Conservation (phyloP, 306 rosid species). For the Fragaria nilgerrensis region DNA sequence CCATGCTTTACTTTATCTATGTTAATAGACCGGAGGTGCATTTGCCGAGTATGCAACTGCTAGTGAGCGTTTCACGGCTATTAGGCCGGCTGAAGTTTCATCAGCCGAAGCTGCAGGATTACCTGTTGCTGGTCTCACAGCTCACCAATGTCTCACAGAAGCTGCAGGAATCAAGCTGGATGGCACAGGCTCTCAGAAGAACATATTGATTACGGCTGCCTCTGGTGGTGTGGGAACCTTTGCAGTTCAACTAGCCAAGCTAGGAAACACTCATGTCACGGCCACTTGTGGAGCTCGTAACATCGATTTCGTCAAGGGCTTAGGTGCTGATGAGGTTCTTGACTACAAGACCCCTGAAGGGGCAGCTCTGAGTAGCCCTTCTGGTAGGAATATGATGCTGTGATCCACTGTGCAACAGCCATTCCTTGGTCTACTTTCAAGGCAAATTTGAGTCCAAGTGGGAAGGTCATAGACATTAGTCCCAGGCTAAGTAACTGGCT, state of each 20-base stretch:
- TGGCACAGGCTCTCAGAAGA: conserved; percentile 39
- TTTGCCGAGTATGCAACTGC: conserved; percentile 61
- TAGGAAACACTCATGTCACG: conserved; percentile 74
- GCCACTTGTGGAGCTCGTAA: conserved; percentile 88
- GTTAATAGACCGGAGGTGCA: conserved; percentile 62
- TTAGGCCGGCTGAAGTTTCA: conserved; percentile 47
- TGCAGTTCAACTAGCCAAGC: conserved; percentile 81
- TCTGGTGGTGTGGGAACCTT: conserved; percentile 87
- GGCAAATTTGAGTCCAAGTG: conserved; percentile 53
- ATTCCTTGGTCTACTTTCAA: conserved; percentile 78
- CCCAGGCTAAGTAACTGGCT: conserved; percentile 43
- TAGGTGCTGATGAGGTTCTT: conserved; percentile 80
- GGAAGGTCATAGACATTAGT: conserved; percentile 62
- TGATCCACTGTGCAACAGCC: conserved; percentile 54
- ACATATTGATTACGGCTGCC: conserved; percentile 76
- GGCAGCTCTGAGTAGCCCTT: conserved; percentile 63
- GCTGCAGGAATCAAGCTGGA: conserved; percentile 52
- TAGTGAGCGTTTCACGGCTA: conserved; percentile 43
- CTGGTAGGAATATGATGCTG: conserved; percentile 63
- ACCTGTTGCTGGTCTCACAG: conserved; percentile 63
- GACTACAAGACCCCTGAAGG: conserved; percentile 81
- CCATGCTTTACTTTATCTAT: neutral
- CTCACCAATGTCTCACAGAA: conserved; percentile 58
- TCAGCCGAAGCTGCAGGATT: conserved; percentile 58
- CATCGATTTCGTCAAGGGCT: conserved; percentile 52